A percentile compares a stretch with the other conserved stretches of the same genome.
Conservation (phyloP, 2,329 filamentous ascomycete genomes). For the Lanzia echinophila region DNA sequence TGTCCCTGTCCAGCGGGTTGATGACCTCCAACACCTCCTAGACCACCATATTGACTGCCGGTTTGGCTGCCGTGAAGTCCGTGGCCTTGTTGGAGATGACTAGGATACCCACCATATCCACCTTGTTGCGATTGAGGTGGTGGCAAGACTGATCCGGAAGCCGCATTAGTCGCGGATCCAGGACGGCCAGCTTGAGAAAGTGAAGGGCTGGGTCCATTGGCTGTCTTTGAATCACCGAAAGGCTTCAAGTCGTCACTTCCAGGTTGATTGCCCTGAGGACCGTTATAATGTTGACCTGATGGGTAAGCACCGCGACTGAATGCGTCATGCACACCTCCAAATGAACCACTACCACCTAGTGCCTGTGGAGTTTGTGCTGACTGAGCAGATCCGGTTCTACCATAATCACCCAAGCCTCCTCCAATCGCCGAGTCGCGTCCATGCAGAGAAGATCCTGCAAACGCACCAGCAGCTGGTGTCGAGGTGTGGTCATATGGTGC, state of each 20-base stretch:
- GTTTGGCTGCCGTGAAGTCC: slow-evolving; percentile 30
- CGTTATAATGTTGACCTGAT: slow-evolving; percentile 29
- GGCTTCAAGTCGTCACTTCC: slow-evolving; percentile 32
- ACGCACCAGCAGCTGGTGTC: slow-evolving; percentile 29
- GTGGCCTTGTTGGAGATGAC: slow-evolving; percentile 31
- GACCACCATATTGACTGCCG: slow-evolving; percentile 31
- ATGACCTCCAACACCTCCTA: slow-evolving; percentile 44
- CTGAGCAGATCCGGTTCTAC: slow-evolving; percentile 30
- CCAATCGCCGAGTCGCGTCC: slow-evolving; percentile 30
- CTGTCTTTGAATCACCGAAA: slow-evolving; percentile 31
- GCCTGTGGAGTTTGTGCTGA: slow-evolving; percentile 29
- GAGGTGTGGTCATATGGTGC: slow-evolving; percentile 31
- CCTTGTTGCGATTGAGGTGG: slow-evolving; percentile 30
- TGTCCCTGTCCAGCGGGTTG: slow-evolving; percentile 37
- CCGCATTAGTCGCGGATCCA: slow-evolving; percentile 32
- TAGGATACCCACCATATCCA: slow-evolving; percentile 31
- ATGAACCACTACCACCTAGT: slow-evolving; percentile 28
- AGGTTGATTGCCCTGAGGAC: slow-evolving; percentile 27
- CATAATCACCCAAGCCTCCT: slow-evolving; percentile 31
- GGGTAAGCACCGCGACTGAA: slow-evolving; percentile 30
- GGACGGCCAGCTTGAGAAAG: slow-evolving; percentile 31
- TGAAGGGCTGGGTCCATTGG: slow-evolving; percentile 31
- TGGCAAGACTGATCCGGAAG: slow-evolving; percentile 29
- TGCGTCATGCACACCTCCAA: slow-evolving; percentile 29
- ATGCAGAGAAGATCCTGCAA: slow-evolving; percentile 29